Evolutionary conservation across 176 grass and related monocot species (phyloP).

Genomic region (Eleusine coracana): DNA sequence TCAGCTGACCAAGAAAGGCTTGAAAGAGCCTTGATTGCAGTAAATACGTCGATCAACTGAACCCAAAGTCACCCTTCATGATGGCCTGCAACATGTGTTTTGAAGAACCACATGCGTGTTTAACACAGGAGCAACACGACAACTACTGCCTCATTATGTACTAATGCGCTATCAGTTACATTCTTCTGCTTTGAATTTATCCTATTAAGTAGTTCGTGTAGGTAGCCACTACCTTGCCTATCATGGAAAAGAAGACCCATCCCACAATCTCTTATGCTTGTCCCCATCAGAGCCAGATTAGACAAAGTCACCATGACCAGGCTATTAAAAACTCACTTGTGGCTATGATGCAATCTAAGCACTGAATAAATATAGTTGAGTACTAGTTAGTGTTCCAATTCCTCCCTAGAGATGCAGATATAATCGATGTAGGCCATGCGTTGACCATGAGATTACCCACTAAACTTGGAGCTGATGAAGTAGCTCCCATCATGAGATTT

Average conservation of each 20-base stretch:
- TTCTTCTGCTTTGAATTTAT: constrained; percentile 28
- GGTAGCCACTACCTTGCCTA: constrained; percentile 26
- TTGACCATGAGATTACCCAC: constrained; percentile 37
- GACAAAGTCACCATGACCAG: background rate
- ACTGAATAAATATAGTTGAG: constrained; percentile 14
- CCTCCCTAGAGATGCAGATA: constrained; percentile 17
- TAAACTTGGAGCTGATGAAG: constrained; percentile 41
- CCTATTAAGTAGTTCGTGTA: constrained; percentile 23
- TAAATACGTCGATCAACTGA: background rate
- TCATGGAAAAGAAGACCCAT: constrained; percentile 44
- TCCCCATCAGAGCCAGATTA: constrained; percentile 28
- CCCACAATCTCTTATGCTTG: constrained; percentile 41
- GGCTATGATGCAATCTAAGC: constrained; percentile 23
- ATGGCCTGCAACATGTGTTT: constrained; percentile 22
- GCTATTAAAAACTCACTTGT: constrained; percentile 25
- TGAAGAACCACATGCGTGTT: constrained; percentile 20
- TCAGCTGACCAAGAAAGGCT: background rate
- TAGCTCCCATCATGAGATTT: constrained; percentile 28
- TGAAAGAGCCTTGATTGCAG: background rate
- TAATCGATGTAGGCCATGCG: background rate
- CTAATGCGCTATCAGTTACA: background rate
- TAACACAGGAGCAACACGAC: constrained; percentile 14
- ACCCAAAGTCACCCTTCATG: background rate
- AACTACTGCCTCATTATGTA: background rate
- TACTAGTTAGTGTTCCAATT: constrained; percentile 19